Conservation (phyloP, 257 asterid genomes). For the Jacaranda copaia region DNA sequence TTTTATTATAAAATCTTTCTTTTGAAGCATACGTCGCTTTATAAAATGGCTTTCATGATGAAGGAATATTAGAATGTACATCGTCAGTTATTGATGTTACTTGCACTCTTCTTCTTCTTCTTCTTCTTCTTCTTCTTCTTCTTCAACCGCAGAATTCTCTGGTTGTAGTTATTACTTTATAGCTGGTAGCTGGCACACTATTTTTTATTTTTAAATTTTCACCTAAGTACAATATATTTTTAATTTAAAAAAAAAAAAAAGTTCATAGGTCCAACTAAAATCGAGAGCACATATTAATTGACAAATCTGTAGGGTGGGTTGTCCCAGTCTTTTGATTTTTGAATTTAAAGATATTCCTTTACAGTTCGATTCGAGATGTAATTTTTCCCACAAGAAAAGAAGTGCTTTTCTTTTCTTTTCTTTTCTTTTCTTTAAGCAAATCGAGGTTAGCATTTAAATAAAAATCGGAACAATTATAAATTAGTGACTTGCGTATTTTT, state of each 20-base stretch:
- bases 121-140: background rate
- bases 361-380: background rate
- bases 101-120: background rate
- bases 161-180: background rate
- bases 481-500: too few relatives aligned
- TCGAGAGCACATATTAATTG: background rate
- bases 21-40: constrained; percentile 18
- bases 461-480: too few relatives aligned
- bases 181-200: background rate
- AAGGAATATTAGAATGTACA: too few relatives aligned
- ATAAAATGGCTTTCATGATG: background rate
- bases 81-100: background rate
- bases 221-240: background rate
- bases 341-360: background rate
- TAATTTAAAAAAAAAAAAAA: background rate
- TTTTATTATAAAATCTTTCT: constrained; percentile 25
- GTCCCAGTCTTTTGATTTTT: background rate
- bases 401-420: too few relatives aligned
- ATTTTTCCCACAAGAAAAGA: too few relatives aligned
- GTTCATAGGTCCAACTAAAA: background rate
- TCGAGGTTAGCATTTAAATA: too few relatives aligned
- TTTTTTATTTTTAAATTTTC: background rate
- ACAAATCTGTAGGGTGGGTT: background rate
- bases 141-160: background rate
- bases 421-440: too few relatives aligned